Evolutionary conservation across 2,329 filamentous ascomycete genomes (phyloP), one percentile per base, ranked within the genome.

Genomic region (Biscogniauxia marginata): DNA sequence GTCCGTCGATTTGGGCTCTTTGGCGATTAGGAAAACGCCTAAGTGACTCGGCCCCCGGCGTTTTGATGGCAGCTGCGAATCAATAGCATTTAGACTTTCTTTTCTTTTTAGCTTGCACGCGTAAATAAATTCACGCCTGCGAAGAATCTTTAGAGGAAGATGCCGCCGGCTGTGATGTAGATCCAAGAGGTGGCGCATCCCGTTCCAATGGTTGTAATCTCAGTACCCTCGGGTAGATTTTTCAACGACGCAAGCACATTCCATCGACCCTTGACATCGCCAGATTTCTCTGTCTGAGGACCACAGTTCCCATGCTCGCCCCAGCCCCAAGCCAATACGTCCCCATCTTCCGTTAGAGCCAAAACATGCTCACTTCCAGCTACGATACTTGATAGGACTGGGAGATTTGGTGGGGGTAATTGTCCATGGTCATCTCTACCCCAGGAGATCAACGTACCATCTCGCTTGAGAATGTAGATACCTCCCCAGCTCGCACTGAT

Each of bases 221-320:
- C 74, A 54, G 75, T 78, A 8, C 73, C 76, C 4, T 78, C 70
- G 16, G 80, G 79, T 43, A 86, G 74, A 67, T 80, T 79, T 61
- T 79, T 80, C 52, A 78, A 76, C 47, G 85, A 82, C 20, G 81
- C 80, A 67, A 96, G 83, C 56, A 84, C 75, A 68, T 88, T 92
- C 79, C 83, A 90, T 57, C 79, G 79, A 8, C 83, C 87, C 61
- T 87, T 88, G 47, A 92, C 85, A 72, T 90, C 84, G 4, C 69
- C 70, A 16, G 56, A 65, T 50, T 84, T 85, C 59, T 81, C 76
- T 59, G 85, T 84, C 11, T 82, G 77, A 34, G 85, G 83, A 3
- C 95, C 95, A 71, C 95, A 99, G 71, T 99, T 99, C 1, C 95
- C 95, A 74, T 99, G 95, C 74, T 98, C 93, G 1, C 92, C 93